phyloP scores from a whole-genome alignment of 106 monocot species.

The Cymbidium sinense region DNA sequence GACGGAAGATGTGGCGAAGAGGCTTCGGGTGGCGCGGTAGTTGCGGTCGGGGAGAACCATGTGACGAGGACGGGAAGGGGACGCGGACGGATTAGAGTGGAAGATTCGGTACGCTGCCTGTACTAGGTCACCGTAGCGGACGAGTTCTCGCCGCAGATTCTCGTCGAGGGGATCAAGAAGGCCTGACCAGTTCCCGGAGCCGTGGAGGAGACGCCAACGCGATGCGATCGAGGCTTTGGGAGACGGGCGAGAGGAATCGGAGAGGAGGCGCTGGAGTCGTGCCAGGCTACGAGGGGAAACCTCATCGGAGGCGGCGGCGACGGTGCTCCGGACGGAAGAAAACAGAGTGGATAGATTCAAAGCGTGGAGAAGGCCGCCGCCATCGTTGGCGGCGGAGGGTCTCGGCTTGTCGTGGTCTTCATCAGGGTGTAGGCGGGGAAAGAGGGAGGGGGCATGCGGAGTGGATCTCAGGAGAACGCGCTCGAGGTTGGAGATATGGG shows the following conservation, averaged over 20 bases:
- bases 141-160: constrained; percentile 75
- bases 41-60: constrained; percentile 27
- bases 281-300: constrained; percentile 58
- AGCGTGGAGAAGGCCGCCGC: constrained; percentile 15
- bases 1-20: constrained; percentile 34
- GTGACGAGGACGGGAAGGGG: constrained; percentile 7
- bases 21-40: constrained; percentile 26
- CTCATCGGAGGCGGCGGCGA: constrained; percentile 20
- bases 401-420: background rate
- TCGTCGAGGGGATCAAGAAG: constrained; percentile 81
- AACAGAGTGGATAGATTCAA: constrained; percentile 39
- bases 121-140: constrained; percentile 77
- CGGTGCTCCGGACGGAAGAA: constrained; percentile 8
- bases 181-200: constrained; percentile 43
- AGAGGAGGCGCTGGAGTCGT: constrained; percentile 52
- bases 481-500: constrained; percentile 49
- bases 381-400: background rate
- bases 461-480: constrained; percentile 27
- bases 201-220: constrained; percentile 60
- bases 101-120: constrained; percentile 59
- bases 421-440: constrained; percentile 16
- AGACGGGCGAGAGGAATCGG: constrained; percentile 37
- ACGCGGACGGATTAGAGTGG: constrained; percentile 15
- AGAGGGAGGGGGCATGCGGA: constrained; percentile 13
- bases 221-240: constrained; percentile 42